Conservation (phyloP, 805 yeast species). For the Kuraishia cidri region DNA sequence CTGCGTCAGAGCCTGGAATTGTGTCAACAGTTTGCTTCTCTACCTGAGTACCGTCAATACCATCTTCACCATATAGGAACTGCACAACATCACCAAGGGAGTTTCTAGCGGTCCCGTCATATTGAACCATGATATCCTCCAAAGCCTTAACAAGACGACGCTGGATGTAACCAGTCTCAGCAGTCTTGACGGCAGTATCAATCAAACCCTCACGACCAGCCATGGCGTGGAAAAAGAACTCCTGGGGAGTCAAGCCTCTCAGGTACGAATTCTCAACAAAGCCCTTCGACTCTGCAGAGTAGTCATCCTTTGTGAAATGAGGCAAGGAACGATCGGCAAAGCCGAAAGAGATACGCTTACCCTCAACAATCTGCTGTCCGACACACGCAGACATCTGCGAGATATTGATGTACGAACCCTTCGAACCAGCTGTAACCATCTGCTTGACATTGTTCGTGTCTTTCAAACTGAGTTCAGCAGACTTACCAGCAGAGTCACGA, state of each 20-base stretch:
- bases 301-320: constrained; percentile 97
- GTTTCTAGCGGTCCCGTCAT: constrained; percentile 97
- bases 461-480: constrained; percentile 93
- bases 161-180: constrained; percentile 97
- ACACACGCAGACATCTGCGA: constrained; percentile 99
- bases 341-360: constrained; percentile 98
- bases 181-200: constrained; percentile 99
- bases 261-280: constrained; percentile 95
- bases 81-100: constrained; percentile 95
- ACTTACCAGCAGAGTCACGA: constrained; percentile 98
- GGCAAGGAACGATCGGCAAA: constrained; percentile 95
- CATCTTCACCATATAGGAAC: constrained; percentile 98
- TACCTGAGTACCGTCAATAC: constrained; percentile 96
- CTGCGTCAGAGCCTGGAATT: constrained; percentile 82
- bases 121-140: constrained; percentile 96
- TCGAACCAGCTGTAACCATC: constrained; percentile 98
- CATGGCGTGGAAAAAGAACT: constrained; percentile 98
- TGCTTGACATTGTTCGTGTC: constrained; percentile 95
- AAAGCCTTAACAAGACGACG: constrained; percentile 95
- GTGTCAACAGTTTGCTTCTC: constrained; percentile 95
- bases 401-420: constrained; percentile 97
- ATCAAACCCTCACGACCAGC: constrained; percentile 99
- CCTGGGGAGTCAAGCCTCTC: constrained; percentile 97
- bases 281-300: constrained; percentile 97
- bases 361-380: constrained; percentile 99